These are phyloP conservation scores for Globisporangium middletonii DNA, from an alignment of 352 stramenopile genomes.

Conservation along the genomic window DNA sequence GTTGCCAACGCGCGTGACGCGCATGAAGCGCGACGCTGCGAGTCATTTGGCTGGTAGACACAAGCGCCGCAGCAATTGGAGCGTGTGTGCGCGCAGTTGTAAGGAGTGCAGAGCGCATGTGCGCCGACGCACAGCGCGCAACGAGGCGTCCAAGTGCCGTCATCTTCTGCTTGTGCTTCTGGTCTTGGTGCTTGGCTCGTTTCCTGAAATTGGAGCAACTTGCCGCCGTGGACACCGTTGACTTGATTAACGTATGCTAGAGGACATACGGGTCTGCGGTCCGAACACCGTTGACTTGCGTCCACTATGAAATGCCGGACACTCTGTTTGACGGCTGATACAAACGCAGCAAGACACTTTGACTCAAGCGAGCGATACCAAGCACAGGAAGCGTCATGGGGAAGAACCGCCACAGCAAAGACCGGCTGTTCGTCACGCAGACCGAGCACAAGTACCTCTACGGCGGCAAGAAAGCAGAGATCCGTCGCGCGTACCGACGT, in stretches of 20 bases:
- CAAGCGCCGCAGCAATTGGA: not conserved
- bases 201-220: too few relatives aligned
- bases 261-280: too few relatives aligned
- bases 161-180: not conserved
- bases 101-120: not conserved
- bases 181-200: not conserved
- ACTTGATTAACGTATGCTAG: too few relatives aligned
- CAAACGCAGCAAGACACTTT: not conserved
- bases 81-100: not conserved
- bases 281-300: too few relatives aligned
- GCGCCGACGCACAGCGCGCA: not conserved
- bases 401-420: conserved; percentile 90
- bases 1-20: not conserved
- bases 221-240: too few relatives aligned
- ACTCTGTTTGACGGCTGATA: too few relatives aligned
- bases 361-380: not conserved
- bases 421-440: conserved; percentile 86
- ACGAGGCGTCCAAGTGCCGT: not conserved
- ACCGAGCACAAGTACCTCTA: conserved; percentile 92
- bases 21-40: not conserved
- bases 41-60: not conserved
- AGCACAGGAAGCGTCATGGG: conserved; percentile 39
- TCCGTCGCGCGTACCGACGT: conserved; percentile 75
- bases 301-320: too few relatives aligned
- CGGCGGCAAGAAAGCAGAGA: conserved; percentile 88